These are phyloP conservation scores for Stentor coeruleus DNA, from an alignment of 73 alveolate species.

Conservation along the genomic window DNA sequence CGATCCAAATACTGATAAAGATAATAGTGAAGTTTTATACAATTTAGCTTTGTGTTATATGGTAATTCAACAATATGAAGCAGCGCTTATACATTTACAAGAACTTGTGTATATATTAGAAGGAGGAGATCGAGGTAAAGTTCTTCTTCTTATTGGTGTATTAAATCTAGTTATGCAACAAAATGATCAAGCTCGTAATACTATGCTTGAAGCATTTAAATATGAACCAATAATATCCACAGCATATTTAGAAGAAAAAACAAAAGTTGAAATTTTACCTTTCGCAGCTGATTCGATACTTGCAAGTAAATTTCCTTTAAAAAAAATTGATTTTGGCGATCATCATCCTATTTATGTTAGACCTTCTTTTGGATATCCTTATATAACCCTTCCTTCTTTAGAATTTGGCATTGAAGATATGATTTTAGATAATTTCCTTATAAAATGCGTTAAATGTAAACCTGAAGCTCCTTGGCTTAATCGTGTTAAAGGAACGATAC, in stretches of 20 bases:
- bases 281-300: conserved; percentile 34
- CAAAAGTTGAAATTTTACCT: conserved; percentile 12
- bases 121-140: conserved; percentile 10
- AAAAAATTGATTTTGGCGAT: conserved; percentile 1
- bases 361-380: conserved; percentile 42
- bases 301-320: conserved; percentile 13
- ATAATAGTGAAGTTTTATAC: conserved; percentile 10
- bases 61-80: not conserved
- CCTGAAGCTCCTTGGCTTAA: conserved; percentile 68
- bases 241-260: conserved; percentile 17
- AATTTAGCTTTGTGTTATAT: conserved; percentile 17
- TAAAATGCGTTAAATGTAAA: conserved; percentile 44
- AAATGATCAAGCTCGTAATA: not conserved
- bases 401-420: conserved; percentile 33
- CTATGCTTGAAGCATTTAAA: conserved; percentile 9
- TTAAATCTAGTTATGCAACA: not conserved
- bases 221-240: not conserved
- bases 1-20: conserved; percentile 36
- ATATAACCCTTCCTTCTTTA: conserved; percentile 38
- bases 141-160: not conserved
- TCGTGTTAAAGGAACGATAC: conserved; percentile 32
- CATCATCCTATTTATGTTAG: conserved; percentile 32
- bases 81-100: conserved; percentile 9
- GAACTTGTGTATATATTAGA: not conserved
- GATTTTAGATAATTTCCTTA: conserved; percentile 31